Evolutionary conservation across 73 alveolate species (phyloP).

Genomic region (Stentor coeruleus): DNA sequence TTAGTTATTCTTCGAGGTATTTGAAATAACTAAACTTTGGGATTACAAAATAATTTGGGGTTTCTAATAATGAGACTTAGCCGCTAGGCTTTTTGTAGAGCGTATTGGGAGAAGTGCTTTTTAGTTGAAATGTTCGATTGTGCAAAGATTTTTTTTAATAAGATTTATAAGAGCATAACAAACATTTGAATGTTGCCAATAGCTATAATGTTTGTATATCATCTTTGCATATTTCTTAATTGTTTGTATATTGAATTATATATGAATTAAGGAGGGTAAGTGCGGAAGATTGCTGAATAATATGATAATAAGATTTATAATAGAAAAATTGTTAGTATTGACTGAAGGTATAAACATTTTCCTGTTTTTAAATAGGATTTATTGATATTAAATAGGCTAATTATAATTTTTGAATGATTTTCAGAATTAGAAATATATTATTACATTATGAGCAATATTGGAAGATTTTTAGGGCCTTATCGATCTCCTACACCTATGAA

Average conservation of each 20-base stretch:
- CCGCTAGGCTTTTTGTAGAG: constrained; percentile 43
- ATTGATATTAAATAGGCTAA: too few relatives aligned
- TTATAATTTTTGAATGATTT: too few relatives aligned
- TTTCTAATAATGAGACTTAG: constrained; percentile 36
- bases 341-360: too few relatives aligned
- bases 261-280: too few relatives aligned
- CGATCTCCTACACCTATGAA: background rate
- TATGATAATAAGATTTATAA: too few relatives aligned
- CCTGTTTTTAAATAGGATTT: too few relatives aligned
- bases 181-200: constrained; percentile 53
- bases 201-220: constrained; percentile 38
- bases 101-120: constrained; percentile 42
- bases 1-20: constrained; percentile 56
- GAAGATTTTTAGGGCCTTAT: background rate
- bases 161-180: constrained; percentile 61
- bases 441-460: too few relatives aligned
- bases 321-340: too few relatives aligned
- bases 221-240: too few relatives aligned
- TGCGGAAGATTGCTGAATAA: too few relatives aligned
- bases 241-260: too few relatives aligned
- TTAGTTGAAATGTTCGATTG: constrained; percentile 48
- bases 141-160: constrained; percentile 41
- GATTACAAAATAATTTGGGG: constrained; percentile 37
- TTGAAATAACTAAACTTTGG: constrained; percentile 54
- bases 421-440: too few relatives aligned